Percentiles rank a stretch among this genome's conserved stretches.
phyloP scores from a whole-genome alignment of 805 yeast species.

The Kuraishia molischiana region DNA sequence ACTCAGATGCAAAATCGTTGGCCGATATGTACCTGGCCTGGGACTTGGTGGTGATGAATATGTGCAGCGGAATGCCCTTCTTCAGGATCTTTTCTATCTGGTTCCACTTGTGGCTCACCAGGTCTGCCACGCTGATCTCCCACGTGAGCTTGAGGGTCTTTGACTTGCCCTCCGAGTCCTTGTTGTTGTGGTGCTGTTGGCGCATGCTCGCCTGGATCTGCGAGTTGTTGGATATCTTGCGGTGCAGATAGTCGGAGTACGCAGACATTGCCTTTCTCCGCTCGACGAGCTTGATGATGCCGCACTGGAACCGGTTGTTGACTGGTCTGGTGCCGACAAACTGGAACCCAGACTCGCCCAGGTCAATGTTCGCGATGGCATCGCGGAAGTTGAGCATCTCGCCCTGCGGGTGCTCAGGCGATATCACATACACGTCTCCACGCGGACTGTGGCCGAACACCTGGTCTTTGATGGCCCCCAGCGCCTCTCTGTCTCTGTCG shows the following conservation, averaged over 20 bases:
- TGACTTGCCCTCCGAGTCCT: background rate
- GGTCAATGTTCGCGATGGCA: background rate
- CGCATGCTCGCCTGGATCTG: background rate
- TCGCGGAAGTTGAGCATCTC: background rate
- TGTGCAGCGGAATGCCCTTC: background rate
- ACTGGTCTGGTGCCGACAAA: background rate
- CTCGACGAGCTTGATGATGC: background rate
- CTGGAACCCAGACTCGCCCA: background rate
- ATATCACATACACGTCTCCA: background rate
- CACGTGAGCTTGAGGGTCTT: background rate
- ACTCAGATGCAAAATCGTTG: background rate
- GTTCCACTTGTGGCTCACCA: background rate
- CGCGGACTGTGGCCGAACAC: slow-evolving; percentile 1
- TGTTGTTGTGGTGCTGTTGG: background rate
- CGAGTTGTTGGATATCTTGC: background rate
- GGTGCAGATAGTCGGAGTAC: background rate
- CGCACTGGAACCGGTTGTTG: background rate
- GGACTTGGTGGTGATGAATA: background rate
- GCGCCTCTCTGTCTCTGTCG: slow-evolving; percentile 16
- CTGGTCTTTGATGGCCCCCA: slow-evolving; percentile 11
- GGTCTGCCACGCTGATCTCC: background rate
- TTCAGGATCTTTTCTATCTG: background rate
- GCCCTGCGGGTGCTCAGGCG: background rate
- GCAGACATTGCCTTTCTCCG: background rate
- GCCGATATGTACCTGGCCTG: background rate